phyloP scores from a whole-genome alignment of 225 moss, liverwort and hornwort genomes.

The Rhytidiadelphus loreus region DNA sequence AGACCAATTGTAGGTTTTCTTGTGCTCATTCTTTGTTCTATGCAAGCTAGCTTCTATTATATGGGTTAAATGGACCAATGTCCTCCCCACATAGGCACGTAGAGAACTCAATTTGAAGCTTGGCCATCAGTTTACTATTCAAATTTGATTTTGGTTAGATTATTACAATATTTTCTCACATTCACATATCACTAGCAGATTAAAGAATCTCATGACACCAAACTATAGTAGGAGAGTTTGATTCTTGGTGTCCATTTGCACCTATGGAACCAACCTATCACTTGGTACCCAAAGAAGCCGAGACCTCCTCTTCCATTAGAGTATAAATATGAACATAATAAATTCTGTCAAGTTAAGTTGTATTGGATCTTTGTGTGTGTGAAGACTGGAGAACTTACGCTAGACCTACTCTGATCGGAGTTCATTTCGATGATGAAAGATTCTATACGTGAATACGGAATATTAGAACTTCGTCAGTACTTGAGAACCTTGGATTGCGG shows the following conservation, averaged over 20 bases:
- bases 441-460: background rate
- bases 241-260: background rate
- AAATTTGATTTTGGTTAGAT: background rate
- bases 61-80: background rate
- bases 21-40: background rate
- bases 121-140: background rate
- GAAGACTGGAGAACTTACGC: background rate
- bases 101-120: accelerated
- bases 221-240: background rate
- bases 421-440: background rate
- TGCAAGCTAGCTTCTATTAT: background rate
- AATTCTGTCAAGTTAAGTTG: background rate
- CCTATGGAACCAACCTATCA: background rate
- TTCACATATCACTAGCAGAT: background rate
- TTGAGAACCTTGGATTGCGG: background rate
- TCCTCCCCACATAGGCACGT: accelerated
- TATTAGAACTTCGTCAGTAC: background rate
- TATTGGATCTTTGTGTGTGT: too few species aligned
- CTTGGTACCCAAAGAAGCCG: accelerated
- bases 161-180: background rate
- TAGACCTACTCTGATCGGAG: background rate
- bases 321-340: too few species aligned
- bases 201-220: background rate
- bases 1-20: background rate
- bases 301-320: background rate